Percentiles rank a stretch among this genome's conserved stretches.
Conservation (phyloP, 2,329 filamentous ascomycete species). For the Cercospora brassicicola region DNA sequence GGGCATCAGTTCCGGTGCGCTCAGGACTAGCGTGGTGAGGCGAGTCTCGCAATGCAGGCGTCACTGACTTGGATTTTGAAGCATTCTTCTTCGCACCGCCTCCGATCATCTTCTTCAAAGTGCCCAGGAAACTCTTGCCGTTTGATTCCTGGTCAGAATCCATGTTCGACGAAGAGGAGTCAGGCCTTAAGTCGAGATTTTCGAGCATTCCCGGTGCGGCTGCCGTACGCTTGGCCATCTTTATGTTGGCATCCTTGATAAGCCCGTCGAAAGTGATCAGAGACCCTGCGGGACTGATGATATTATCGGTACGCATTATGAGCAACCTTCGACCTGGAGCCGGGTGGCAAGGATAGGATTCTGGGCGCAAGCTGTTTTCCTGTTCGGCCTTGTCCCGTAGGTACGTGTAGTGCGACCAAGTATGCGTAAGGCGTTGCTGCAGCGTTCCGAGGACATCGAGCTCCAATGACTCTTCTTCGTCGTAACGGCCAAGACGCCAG, state of each 20-base stretch:
- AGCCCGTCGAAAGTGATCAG: conserved; percentile 67
- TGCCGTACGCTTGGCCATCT: conserved; percentile 39
- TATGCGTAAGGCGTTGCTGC: conserved; percentile 65
- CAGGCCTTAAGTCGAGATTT: conserved; percentile 32
- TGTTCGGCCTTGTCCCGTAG: conserved; percentile 67
- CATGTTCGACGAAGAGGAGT: conserved; percentile 31
- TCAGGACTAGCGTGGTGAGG: conserved; percentile 4
- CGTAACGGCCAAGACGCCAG: conserved; percentile 81
- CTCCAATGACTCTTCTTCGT: conserved; percentile 56
- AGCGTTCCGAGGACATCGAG: conserved; percentile 64
- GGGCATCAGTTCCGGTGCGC: conserved; percentile 18
- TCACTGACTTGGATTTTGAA: conserved; percentile 27
- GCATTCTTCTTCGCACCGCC: conserved; percentile 28
- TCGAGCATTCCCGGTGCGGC: conserved; percentile 32
- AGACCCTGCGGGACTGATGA: conserved; percentile 53
- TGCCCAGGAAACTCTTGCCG: conserved; percentile 37
- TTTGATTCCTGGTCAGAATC: conserved; percentile 32
- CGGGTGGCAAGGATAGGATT: conserved; percentile 78
- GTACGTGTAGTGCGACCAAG: conserved; percentile 79
- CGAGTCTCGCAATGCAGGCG: conserved; percentile 19
- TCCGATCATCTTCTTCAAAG: conserved; percentile 40
- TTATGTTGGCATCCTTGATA: conserved; percentile 41
- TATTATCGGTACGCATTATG: conserved; percentile 80
- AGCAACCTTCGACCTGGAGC: conserved; percentile 82
- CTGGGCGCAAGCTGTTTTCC: conserved; percentile 59